Evolutionary conservation across 306 rosid species (phyloP), one percentile per base, ranked within the genome.

Genomic region (Notholithocarpus densiflorus): DNA sequence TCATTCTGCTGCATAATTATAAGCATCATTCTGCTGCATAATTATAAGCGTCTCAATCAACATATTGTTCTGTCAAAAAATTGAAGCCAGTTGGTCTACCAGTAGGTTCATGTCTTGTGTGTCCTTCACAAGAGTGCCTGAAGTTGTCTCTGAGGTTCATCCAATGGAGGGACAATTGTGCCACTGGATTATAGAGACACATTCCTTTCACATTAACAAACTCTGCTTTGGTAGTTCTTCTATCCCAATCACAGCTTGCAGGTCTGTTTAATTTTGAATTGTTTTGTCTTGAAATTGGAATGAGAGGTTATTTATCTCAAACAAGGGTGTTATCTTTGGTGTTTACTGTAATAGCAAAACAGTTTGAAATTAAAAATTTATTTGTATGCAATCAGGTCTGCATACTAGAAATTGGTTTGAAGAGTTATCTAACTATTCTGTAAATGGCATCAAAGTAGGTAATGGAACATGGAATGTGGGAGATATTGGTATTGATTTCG

Each of bases 21-120:
- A n/a, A n/a, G n/a, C 73, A 59, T 52, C 82, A 61, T 68, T 26
- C 54, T 40, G 51, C 79, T 48, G 61, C 78, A 69, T 65, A 79
- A 55, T 66, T 74, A 82, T 86, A 78, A 81, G 66, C 12, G 87
- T 88, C 89, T 51, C 86, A 74, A 79, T 88, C 92, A 84, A 23
- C 78, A 79, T 72, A 79, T 77, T 85, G 53, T 80, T 74, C 84
- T 65, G 86, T 69, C 86, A 81, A 71, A 73, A 85, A 62, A 76
- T 75, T 13, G 78, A 19, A 60, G 68, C 75, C 71, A n/a, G 27
- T 75, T 23, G 91, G 89, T 79, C 91, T 92, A 82, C 92, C 75
- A 40, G 83, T 79, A 61, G 19, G 51, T 72, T 56, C 80, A 60
- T 85, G 83, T 55, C 80, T 71, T 65, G 59, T 79, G 83, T 69